These are phyloP conservation scores for Apiospora hydei DNA, from an alignment of 2,329 filamentous ascomycete species.

Conservation along the genomic window DNA sequence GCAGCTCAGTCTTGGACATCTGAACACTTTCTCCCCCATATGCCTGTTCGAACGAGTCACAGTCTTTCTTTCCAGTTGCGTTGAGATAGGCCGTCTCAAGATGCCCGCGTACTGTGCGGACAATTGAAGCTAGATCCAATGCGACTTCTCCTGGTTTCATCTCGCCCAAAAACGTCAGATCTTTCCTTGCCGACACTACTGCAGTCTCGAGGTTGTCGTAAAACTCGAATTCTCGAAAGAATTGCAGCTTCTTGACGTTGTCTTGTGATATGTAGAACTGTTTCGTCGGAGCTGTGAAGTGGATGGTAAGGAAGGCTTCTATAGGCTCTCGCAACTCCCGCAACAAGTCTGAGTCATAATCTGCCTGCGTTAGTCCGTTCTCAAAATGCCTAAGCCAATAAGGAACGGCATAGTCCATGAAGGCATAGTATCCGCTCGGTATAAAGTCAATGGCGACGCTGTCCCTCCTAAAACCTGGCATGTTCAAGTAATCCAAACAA, in stretches of 20 bases:
- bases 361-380: background rate
- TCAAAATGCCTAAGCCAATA: background rate
- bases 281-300: background rate
- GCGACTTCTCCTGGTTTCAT: background rate
- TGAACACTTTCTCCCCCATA: background rate
- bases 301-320: background rate
- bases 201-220: background rate
- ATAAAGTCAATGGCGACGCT: background rate
- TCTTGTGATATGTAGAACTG: background rate
- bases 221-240: background rate
- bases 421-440: background rate
- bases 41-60: background rate
- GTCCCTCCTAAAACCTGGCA: background rate
- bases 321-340: background rate
- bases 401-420: background rate
- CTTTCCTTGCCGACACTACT: background rate
- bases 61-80: background rate
- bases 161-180: background rate
- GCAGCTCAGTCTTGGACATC: background rate
- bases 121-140: background rate
- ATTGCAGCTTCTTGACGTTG: background rate
- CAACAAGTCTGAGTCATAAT: background rate
- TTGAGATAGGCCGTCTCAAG: background rate
- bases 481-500: constrained; percentile 1
- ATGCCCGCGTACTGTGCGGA: background rate